Percentiles rank a stretch among this genome's conserved stretches.
Evolutionary conservation across 2,329 filamentous ascomycete genomes (phyloP).

Genomic region (Zymoseptoria tritici): DNA sequence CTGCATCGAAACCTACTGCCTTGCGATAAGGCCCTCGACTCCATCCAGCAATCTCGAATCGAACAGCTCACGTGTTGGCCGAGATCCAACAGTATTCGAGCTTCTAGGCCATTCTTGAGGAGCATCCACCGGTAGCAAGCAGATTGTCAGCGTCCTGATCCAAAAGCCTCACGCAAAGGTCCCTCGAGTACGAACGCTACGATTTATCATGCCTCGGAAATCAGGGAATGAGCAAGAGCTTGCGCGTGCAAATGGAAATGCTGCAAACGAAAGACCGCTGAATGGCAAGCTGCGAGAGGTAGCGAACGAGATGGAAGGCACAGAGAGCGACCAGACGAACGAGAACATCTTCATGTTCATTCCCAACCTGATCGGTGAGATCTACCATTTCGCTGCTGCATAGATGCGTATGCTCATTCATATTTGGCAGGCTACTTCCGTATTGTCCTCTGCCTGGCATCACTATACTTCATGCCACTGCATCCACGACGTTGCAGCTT

Average conservation of each 20-base stretch:
- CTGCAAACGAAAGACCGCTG: constrained; percentile 6
- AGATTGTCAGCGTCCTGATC: neutral
- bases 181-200: neutral
- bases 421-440: constrained; percentile 40
- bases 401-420: neutral
- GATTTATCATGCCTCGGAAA: neutral
- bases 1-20: neutral
- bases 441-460: constrained; percentile 63
- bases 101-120: neutral
- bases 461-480: constrained; percentile 97
- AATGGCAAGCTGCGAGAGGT: constrained; percentile 17
- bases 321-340: constrained; percentile 21
- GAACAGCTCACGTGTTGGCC: neutral
- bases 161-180: neutral
- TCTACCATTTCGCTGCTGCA: neutral
- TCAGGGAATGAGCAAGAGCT: constrained; percentile 11
- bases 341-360: constrained; percentile 51
- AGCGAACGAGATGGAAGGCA: neutral
- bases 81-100: neutral
- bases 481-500: constrained; percentile 92
- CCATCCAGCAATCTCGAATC: neutral
- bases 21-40: neutral
- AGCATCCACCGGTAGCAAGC: neutral
- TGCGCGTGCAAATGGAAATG: constrained; percentile 11
- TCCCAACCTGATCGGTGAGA: constrained; percentile 46